Percentiles rank a stretch among this genome's conserved stretches.
Conservation (phyloP, 1,284 basidiomycete species). For the Sanguinoderma infundibulare region DNA sequence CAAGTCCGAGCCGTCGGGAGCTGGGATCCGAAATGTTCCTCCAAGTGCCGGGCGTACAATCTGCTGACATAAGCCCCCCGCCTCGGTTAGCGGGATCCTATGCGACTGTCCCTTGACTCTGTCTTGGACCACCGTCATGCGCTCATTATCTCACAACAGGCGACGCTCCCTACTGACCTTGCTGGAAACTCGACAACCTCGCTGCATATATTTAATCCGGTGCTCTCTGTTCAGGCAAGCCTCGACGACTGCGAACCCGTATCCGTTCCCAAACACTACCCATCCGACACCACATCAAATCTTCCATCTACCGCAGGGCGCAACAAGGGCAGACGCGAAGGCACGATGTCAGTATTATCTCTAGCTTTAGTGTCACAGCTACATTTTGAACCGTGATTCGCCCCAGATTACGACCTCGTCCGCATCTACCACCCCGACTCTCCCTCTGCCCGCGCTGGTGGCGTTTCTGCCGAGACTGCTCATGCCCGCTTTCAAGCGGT, state of each 20-base stretch:
- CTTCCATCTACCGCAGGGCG: slow-evolving; percentile 63
- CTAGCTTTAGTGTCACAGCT: background rate
- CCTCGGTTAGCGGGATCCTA: background rate
- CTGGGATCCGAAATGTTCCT: too few species aligned
- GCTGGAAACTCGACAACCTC: background rate
- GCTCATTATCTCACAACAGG: background rate
- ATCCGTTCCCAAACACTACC: slow-evolving; percentile 57
- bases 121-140: background rate
- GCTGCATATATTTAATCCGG: background rate
- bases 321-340: slow-evolving; percentile 65
- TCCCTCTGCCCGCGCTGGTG: slow-evolving; percentile 44
- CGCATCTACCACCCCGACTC: slow-evolving; percentile 75
- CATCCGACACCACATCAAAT: slow-evolving; percentile 71
- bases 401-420: slow-evolving; percentile 71
- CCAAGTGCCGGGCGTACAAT: too few species aligned
- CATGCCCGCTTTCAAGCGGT: slow-evolving; percentile 68
- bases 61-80: too few species aligned
- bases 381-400: background rate
- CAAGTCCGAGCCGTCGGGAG: too few species aligned
- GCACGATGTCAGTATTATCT: slow-evolving; percentile 54
- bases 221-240: background rate
- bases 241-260: slow-evolving; percentile 41
- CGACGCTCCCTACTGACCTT: background rate
- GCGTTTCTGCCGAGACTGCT: slow-evolving; percentile 47
- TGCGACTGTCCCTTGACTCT: background rate